Evolutionary conservation across 164 flowering plant species (phyloP).

Genomic region (Hamamelis virginiana): DNA sequence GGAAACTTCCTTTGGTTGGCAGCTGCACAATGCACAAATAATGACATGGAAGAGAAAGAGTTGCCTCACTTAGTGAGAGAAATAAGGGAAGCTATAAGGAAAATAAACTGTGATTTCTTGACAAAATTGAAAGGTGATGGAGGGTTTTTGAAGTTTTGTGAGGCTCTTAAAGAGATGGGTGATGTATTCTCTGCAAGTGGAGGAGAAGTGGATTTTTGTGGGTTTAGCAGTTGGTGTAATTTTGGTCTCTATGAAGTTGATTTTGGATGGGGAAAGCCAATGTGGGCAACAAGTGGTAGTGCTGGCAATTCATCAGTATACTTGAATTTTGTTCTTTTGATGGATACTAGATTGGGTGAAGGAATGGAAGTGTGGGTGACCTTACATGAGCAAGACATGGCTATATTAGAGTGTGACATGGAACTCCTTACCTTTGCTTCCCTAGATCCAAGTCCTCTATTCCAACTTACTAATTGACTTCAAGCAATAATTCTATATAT

Average conservation of each 20-base stretch:
- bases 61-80: not conserved
- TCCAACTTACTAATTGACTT: too few species aligned
- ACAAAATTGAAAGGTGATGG: too few species aligned
- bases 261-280: conserved; percentile 20
- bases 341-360: conserved; percentile 20
- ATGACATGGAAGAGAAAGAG: not conserved
- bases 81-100: not conserved
- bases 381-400: conserved; percentile 1
- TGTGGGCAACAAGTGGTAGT: conserved; percentile 4
- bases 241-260: conserved; percentile 9
- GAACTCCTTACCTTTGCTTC: not conserved
- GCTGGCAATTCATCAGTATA: not conserved
- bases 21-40: not conserved
- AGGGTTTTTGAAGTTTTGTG: too few species aligned
- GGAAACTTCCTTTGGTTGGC: conserved; percentile 16
- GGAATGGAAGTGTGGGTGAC: conserved; percentile 35
- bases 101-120: too few species aligned
- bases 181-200: too few species aligned
- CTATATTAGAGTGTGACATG: not conserved
- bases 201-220: not conserved
- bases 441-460: conserved; percentile 1
- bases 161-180: too few species aligned
- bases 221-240: conserved; percentile 10
- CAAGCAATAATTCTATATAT: too few species aligned
- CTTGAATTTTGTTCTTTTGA: conserved; percentile 19